Base-by-base conservation (phyloP, 768 basidiomycete genomes). In the Gloeophyllum trabeum region DNA sequence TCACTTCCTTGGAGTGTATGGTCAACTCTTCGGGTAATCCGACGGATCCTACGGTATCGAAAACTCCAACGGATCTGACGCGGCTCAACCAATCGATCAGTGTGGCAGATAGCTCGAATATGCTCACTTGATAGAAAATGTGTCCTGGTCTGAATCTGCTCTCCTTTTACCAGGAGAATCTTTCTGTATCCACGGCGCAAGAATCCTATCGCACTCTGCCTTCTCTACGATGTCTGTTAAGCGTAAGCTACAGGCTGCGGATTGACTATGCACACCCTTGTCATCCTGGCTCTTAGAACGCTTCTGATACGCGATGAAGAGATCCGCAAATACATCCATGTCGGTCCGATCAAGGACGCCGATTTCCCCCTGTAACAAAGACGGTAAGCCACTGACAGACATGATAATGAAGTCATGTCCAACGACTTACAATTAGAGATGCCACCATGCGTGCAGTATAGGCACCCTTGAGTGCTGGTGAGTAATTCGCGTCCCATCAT, bases 401-500 rank as follows among this genome's bases (percentile, higher is more conserved):
- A 36, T 19, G 42, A 45, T 4, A 38, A 10, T 21, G 3, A 3
- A 13, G 22, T 19, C n/a, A n/a, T 5, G 13, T 16, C n/a, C 24
- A 18, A 40, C n/a, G 13, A 51, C 70, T 25, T 50, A 79, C 79
- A 45, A 83, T 78, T 51, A 85, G 72, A 64, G 70, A 70, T 5
- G 79, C 80, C 6, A 82, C 67, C 79, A 82, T 83, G 24, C 83
- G 68, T 4, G 71, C 83, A 0, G 83, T 84, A 54, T 84, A 86
- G 47, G 81, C 83, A 4, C 82, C 83, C 81, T 82, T 25, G 35
- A 7, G 16, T 20, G 4, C 36, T 53, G 24, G 56, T 46, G 36
- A 36, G 22, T 24, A 19, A 21, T 16, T 14, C 14, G 22, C 24
- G 18, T 6, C 35, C 24, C 24, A 28, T 18, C 5, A n/a, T 14